Evolutionary conservation across 495 filamentous ascomycete species (phyloP), one percentile per base, ranked within the genome.

Genomic region (Immersiella caudata): DNA sequence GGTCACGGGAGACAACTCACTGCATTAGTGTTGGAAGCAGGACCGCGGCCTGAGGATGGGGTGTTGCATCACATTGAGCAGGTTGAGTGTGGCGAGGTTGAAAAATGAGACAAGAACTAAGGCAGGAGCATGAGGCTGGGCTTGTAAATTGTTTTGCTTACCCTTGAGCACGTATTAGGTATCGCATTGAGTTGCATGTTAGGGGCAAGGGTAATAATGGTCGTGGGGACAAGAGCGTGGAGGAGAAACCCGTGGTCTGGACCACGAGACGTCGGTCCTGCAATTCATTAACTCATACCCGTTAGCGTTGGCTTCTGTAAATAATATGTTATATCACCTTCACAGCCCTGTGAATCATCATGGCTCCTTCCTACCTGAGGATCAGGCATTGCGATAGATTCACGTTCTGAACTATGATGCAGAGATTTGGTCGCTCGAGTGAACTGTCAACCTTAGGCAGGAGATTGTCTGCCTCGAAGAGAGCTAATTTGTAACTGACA

Each of bases 1-100:
- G 86, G 91, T 11, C 86, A 87, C 62, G 93, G 92, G 8, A 88
- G 87, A 0, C 81, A 84, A 63, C 73, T 97, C 65, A 91, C 90
- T 2, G 94, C 91, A n/a, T 70, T 95, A 65, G 81, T 97, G 5
- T 85, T 96, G 49, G 86, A 88, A 66, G 84, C 87, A 2, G 40
- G 40, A 68, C 70, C 74, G 0, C 72, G 68, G 60, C 62, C 68
- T 20, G 50, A 40, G 9, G 71, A 60, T 1, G 61, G 72, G 18
- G 64, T 78, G 11, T 36, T 40, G 24, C 71, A 73, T 52, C 60
- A 60, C n/a, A 57, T 78, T n/a, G 71, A 67, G 54, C 76, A 78
- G 71, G 76, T 78, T 5, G 69, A 73, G 18, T 79, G 76, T 58
- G 59, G 59, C 22, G 52, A 55, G 52, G 24, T 22, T 12, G 24